Base-by-base conservation (phyloP, 352 stramenopile species). In the Elongisporangium prolatum region DNA sequence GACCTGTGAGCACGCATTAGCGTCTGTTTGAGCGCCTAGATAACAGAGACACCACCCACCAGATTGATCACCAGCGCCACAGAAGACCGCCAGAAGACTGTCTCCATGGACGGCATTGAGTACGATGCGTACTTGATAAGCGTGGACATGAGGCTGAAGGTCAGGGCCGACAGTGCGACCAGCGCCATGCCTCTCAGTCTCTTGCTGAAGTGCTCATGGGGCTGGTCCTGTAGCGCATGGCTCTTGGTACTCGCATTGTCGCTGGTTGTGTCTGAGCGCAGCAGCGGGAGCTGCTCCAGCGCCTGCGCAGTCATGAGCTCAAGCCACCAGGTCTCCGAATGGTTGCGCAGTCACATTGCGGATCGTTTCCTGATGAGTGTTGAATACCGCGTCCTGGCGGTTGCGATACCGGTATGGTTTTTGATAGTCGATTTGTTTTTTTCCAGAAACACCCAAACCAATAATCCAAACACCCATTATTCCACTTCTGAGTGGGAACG, bases 71-170 rank as follows among this genome's bases (percentile, higher is more conserved):
- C 21, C 61, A 74, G 81, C 3, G 75, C 75, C 37, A 83, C 63
- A 22, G 25, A 48, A 2, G 75, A 84, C 34, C 75, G 68, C 77
- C 77, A 88, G 49, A 86, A 68, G n/a, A 88, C 69, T 34, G 74
- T 70, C 56, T 88, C 71, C 70, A 83, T 77, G 13, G 75, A 73
- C 17, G 65, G 72, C 60, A 81, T 65, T 21, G 63, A 34, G 49
- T 68, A 55, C 52, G 72, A 83, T 25, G 73, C 72, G 47, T 70
- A 79, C 72, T 88, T 88, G 56, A 86, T 73, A 34, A 74, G 73
- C 25, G 67, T 71, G 50, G 73, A 70, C 63, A 86, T 73, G 49
- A 84, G 62, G 48, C 77, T 88, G 50, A 88, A 71, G 34, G 74
- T 81, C 44, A 88, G 67, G 40, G 77, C 75, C 4, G 77, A 78